A percentile compares a stretch with the other conserved stretches of the same genome.
Conservation (phyloP, 140 eudicot species). For the Ambrosia hybrid region DNA sequence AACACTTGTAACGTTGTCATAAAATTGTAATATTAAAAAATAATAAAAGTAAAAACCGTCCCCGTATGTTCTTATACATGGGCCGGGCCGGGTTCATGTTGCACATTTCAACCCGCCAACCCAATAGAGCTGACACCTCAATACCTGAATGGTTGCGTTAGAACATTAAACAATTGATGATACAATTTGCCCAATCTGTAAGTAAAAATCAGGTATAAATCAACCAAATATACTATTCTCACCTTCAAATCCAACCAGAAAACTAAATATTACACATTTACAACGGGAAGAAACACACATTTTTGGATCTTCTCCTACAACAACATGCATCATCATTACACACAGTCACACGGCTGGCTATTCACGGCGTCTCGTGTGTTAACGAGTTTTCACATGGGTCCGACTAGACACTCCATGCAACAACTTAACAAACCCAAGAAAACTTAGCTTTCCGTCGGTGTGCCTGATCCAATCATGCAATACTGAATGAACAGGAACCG, state of each 20-base stretch:
- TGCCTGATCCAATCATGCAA: conserved; percentile 89
- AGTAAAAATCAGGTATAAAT: conserved; percentile 29
- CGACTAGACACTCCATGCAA: conserved; percentile 87
- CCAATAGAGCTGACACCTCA: too few species aligned
- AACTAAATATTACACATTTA: conserved; percentile 39
- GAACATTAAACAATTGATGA: conserved; percentile 19
- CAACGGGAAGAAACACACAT: conserved; percentile 27
- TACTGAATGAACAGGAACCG: conserved; percentile 81
- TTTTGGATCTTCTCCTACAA: conserved; percentile 23
- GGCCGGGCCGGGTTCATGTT: too few species aligned
- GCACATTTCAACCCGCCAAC: too few species aligned
- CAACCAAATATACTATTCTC: conserved; percentile 40
- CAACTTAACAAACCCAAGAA: conserved; percentile 74
- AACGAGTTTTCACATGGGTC: conserved; percentile 61
- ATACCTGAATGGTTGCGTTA: conserved; percentile 16
- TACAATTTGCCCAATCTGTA: conserved; percentile 15
- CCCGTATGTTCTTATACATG: too few species aligned
- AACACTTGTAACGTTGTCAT: too few species aligned
- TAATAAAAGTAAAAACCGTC: too few species aligned
- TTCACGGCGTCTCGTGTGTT: conserved; percentile 11
- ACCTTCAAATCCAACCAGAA: conserved; percentile 39
- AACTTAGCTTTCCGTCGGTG: conserved; percentile 94
- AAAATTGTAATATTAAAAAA: too few species aligned
- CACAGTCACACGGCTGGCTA: background rate
- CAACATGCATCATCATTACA: background rate